These are phyloP conservation scores for Termitomyces sp. DNA, from an alignment of 768 basidiomycete genomes.

Conservation along the genomic window DNA sequence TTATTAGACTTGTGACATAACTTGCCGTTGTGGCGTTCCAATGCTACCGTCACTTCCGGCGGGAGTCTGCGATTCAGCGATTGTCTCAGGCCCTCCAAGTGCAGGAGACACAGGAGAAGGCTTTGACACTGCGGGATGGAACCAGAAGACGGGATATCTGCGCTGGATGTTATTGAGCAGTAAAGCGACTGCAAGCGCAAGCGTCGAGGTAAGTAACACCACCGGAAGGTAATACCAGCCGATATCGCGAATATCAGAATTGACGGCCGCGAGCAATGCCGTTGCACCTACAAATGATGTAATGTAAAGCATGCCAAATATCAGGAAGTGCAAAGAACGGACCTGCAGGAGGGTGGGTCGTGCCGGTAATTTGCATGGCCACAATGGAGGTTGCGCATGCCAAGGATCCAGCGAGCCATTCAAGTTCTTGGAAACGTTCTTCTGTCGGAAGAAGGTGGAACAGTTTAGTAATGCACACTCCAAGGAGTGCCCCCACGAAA, in stretches of 20 bases:
- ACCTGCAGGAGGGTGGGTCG: conserved; percentile 52
- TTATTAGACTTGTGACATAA: conserved; percentile 3
- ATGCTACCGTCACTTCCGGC: conserved; percentile 1
- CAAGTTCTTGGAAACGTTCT: conserved; percentile 33
- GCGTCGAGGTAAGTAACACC: conserved; percentile 39
- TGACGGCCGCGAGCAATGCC: conserved; percentile 42
- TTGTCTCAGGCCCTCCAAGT: conserved; percentile 9
- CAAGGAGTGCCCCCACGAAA: conserved; percentile 42
- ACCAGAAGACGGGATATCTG: conserved; percentile 46
- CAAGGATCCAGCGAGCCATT: conserved; percentile 45
- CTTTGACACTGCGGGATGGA: conserved; percentile 18
- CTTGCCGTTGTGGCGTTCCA: conserved; percentile 1
- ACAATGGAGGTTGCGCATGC: conserved; percentile 37
- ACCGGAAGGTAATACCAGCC: conserved; percentile 53
- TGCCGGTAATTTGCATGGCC: conserved; percentile 47
- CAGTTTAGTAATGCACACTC: conserved; percentile 47
- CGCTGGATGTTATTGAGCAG: conserved; percentile 47
- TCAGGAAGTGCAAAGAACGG: neutral
- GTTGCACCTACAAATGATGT: conserved; percentile 35
- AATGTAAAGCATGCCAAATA: neutral
- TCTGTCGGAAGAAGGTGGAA: conserved; percentile 41
- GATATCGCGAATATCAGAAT: conserved; percentile 33
- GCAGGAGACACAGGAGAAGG: conserved; percentile 13
- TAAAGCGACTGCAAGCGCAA: conserved; percentile 41
- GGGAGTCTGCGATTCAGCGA: neutral